Conservation (phyloP, 257 asterid species). For the Nicotiana paniculata region DNA sequence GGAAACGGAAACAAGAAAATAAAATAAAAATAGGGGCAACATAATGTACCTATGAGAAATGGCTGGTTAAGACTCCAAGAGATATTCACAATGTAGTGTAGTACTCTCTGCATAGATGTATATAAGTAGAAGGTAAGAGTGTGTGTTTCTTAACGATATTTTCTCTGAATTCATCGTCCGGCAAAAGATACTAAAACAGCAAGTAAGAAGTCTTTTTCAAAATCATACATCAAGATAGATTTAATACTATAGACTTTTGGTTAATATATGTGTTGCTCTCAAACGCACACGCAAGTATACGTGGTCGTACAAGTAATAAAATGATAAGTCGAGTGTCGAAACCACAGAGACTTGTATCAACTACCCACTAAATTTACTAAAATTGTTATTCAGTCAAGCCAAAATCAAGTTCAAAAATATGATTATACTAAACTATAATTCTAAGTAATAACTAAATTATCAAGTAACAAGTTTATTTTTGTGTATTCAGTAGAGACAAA, state of each 20-base stretch:
- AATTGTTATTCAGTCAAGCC: no score
- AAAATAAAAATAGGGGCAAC: neutral
- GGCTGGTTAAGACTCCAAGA: neutral
- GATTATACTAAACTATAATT: no score
- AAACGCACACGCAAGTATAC: no score
- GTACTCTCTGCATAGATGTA: neutral
- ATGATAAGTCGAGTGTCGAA: no score
- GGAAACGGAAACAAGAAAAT: neutral
- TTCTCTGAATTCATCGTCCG: constrained; percentile 5
- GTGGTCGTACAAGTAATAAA: no score
- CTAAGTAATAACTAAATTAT: no score
- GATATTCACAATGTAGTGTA: neutral
- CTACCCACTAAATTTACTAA: no score
- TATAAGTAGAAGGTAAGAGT: neutral
- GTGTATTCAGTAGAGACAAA: no score
- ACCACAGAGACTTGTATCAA: no score
- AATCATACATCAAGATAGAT: neutral
- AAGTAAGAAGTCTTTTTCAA: neutral
- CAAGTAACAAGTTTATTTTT: no score
- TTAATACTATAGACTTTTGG: neutral
- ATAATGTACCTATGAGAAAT: neutral
- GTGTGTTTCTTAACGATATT: neutral
- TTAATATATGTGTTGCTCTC: neutral
- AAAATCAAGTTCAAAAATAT: no score
- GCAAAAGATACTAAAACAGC: neutral